These are phyloP conservation scores for Phytophthora ohioensis DNA, from an alignment of 352 stramenopile genomes.

Conservation along the genomic window DNA sequence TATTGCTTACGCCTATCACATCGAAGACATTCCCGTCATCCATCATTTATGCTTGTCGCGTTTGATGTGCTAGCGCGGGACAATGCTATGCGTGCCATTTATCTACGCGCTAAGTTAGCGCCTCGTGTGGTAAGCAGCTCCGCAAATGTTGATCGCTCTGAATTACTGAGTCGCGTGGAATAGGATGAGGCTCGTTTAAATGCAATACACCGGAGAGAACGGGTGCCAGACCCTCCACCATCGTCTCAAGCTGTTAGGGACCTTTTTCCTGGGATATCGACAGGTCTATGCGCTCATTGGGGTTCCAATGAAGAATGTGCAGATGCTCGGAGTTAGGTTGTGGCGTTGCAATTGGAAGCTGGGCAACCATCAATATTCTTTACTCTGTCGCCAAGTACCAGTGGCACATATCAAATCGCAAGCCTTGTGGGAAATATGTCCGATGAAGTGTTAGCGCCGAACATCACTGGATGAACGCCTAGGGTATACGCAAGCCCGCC, in stretches of 20 bases:
- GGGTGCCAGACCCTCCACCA: neutral
- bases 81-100: conserved; percentile 3
- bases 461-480: conserved; percentile 3
- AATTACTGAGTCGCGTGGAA: conserved; percentile 8
- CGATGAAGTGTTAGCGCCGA: neutral
- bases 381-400: conserved; percentile 6
- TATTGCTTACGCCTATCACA: conserved; percentile 9
- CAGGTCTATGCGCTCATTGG: conserved; percentile 7
- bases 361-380: conserved; percentile 14
- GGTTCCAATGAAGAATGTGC: conserved; percentile 11
- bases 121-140: conserved; percentile 7
- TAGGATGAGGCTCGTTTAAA: conserved; percentile 5
- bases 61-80: conserved; percentile 11
- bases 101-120: conserved; percentile 1
- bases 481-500: conserved; percentile 4
- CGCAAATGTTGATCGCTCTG: conserved; percentile 1
- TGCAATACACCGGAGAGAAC: neutral
- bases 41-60: conserved; percentile 15
- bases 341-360: neutral
- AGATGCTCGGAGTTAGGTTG: conserved; percentile 2
- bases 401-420: neutral
- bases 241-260: conserved; percentile 2
- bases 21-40: conserved; percentile 2
- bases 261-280: conserved; percentile 2
- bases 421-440: conserved; percentile 1